phyloP scores from a whole-genome alignment of 805 yeast species.

The Kurtzmaniella fragi region DNA sequence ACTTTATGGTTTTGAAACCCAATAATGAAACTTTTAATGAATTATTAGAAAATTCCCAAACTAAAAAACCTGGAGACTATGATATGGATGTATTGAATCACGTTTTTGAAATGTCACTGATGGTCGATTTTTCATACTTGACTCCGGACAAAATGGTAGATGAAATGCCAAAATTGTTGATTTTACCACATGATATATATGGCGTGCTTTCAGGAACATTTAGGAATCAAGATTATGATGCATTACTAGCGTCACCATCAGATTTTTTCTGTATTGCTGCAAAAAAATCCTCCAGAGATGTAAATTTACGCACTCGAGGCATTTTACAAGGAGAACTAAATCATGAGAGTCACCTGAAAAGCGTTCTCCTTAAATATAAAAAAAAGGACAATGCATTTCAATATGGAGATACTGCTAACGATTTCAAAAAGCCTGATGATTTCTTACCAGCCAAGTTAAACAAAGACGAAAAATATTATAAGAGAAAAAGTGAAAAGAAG shows the following conservation, averaged over 20 bases:
- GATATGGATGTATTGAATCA: constrained; percentile 53
- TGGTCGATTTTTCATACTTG: too few relatives aligned
- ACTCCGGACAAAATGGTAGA: too few relatives aligned
- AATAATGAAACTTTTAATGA: constrained; percentile 19
- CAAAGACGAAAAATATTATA: neutral
- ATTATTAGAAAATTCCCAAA: constrained; percentile 12
- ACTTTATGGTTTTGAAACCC: constrained; percentile 61
- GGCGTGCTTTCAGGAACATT: constrained; percentile 51
- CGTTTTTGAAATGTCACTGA: constrained; percentile 20
- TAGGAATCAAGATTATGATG: constrained; percentile 1
- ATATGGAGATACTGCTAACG: too few relatives aligned
- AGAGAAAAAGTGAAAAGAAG: neutral
- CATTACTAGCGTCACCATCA: neutral
- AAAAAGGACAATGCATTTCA: too few relatives aligned
- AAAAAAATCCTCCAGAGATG: neutral
- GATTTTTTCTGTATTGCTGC: constrained; percentile 1
- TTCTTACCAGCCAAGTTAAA: too few relatives aligned
- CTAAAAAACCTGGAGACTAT: constrained; percentile 31
- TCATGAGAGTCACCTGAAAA: too few relatives aligned
- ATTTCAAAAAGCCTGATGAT: too few relatives aligned
- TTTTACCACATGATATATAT: constrained; percentile 49
- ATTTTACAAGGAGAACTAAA: too few relatives aligned
- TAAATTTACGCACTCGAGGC: too few relatives aligned
- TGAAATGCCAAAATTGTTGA: constrained; percentile 14
- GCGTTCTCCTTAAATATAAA: too few relatives aligned